Evolutionary conservation across 768 basidiomycete genomes (phyloP), one percentile per base, ranked within the genome.

Genomic region (Ramaria sp.): DNA sequence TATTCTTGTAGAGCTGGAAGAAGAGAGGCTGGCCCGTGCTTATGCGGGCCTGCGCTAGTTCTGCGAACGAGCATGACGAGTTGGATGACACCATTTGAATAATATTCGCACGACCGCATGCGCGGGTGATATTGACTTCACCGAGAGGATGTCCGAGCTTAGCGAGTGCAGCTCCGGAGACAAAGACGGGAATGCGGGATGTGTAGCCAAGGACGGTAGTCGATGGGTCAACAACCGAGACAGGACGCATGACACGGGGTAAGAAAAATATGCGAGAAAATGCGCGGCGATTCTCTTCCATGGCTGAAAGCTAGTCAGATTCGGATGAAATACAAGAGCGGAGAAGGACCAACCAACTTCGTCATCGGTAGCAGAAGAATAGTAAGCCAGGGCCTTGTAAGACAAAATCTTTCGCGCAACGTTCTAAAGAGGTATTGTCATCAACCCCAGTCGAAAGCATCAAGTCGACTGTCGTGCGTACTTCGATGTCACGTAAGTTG

Each of bases 81-180:
- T 89, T 87, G 32, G 79, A 79, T 9, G 87, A 88, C 45, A 87
- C 83, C 84, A 88, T 88, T 62, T 95, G 93, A 28, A 92, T 81
- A 56, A 93, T 80, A 25, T 79, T 79, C 25, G 76, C 75, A 57
- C 71, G 69, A 22, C 74, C 78, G 10, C 82, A 82, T 7, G 81
- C 90, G 52, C 74, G 76, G 1, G 86, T 84, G 56, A 94, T 80
- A 66, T 93, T 94, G 27, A 76, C 70, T 70, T 96, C 92, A 16
- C 91, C 92, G n/a, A 80, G 69, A 10, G 92, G 92, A 65, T 97
- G 92, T 0, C 92, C 93, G 0, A 94, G 71, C 56, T 79, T 80
- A n/a, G 88, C 88, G 37, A 88, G 77, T 20, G 88, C 91, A 16
- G 91, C 85, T 30, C 84, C 88, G 48, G 81, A 81, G 48, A 89